Evolutionary conservation across 2,329 filamentous ascomycete species (phyloP).

Genomic region (Ascochyta pisi): DNA sequence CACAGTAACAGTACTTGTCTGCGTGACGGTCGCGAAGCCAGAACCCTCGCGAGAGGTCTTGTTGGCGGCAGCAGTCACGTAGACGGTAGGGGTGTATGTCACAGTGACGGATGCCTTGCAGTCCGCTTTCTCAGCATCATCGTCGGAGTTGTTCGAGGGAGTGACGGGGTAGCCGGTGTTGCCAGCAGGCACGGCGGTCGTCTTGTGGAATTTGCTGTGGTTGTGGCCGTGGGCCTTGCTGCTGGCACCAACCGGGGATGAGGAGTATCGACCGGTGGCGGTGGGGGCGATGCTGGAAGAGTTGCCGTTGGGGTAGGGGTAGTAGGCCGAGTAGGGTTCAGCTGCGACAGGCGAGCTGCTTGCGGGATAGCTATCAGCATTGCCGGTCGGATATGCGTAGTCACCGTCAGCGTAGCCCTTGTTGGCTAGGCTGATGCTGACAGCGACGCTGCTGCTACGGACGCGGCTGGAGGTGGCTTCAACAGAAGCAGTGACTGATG

Average conservation of each 20-base stretch:
- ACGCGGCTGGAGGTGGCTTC: conserved; percentile 3
- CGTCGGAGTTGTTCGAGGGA: neutral
- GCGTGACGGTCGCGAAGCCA: conserved; percentile 31
- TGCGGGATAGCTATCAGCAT: neutral
- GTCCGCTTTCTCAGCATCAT: conserved; percentile 12
- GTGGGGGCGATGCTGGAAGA: conserved; percentile 10
- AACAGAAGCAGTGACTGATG: conserved; percentile 13
- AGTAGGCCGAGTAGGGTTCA: conserved; percentile 1
- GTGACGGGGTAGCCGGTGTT: conserved; percentile 11
- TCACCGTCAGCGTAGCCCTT: conserved; percentile 19
- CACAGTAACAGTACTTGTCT: conserved; percentile 37
- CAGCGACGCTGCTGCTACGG: conserved; percentile 4
- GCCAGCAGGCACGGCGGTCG: conserved; percentile 16
- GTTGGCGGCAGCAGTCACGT: conserved; percentile 27
- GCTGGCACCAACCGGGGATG: neutral
- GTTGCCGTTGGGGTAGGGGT: conserved; percentile 11
- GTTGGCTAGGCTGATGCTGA: conserved; percentile 22
- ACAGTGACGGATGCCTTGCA: conserved; percentile 34
- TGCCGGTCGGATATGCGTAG: conserved; percentile 1
- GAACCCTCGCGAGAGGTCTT: conserved; percentile 16
- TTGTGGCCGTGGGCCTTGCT: conserved; percentile 13
- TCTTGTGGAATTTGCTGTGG: conserved; percentile 19
- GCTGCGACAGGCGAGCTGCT: neutral
- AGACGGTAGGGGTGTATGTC: conserved; percentile 39
- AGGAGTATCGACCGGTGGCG: conserved; percentile 9